Percentiles rank a stretch among this genome's conserved stretches.
Evolutionary conservation across 2,329 filamentous ascomycete species (phyloP).

Genomic region (Bipolaris zeicola): DNA sequence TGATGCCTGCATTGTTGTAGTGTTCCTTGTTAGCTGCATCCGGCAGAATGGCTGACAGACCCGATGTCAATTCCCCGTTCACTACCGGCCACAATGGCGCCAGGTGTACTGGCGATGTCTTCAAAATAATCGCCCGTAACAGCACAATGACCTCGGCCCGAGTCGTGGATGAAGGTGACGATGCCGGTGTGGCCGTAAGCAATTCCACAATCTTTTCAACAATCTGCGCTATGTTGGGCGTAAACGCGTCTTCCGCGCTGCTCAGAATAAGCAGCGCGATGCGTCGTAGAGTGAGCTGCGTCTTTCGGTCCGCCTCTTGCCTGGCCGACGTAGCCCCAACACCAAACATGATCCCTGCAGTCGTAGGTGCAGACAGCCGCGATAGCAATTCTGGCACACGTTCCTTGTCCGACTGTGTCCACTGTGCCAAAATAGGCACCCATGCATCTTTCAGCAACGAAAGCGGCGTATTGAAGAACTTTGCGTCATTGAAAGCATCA

Average conservation of each 20-base stretch:
- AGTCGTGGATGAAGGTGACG: conserved; percentile 88
- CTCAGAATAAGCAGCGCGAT: conserved; percentile 81
- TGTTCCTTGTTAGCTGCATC: conserved; percentile 72
- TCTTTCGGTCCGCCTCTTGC: conserved; percentile 91
- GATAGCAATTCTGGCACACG: conserved; percentile 79
- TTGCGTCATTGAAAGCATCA: conserved; percentile 88
- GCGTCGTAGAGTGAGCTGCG: conserved; percentile 85
- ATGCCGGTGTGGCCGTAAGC: conserved; percentile 79
- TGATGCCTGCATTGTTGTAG: conserved; percentile 75
- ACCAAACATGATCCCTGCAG: conserved; percentile 97
- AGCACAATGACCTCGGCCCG: conserved; percentile 90
- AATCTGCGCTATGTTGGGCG: conserved; percentile 73
- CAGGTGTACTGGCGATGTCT: conserved; percentile 78
- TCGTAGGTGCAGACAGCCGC: conserved; percentile 81
- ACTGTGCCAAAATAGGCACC: conserved; percentile 83
- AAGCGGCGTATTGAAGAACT: conserved; percentile 77
- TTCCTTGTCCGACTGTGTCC: conserved; percentile 85
- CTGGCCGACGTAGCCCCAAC: conserved; percentile 92
- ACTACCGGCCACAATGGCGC: conserved; percentile 88
- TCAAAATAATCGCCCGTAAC: conserved; percentile 78
- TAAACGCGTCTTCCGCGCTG: conserved; percentile 77
- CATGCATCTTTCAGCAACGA: conserved; percentile 73
- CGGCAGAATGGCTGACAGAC: conserved; percentile 74
- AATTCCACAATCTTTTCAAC: conserved; percentile 87
- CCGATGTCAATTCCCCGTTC: conserved; percentile 81